phyloP scores from a whole-genome alignment of 2,329 filamentous ascomycete genomes.

The Fusarium sp. region DNA sequence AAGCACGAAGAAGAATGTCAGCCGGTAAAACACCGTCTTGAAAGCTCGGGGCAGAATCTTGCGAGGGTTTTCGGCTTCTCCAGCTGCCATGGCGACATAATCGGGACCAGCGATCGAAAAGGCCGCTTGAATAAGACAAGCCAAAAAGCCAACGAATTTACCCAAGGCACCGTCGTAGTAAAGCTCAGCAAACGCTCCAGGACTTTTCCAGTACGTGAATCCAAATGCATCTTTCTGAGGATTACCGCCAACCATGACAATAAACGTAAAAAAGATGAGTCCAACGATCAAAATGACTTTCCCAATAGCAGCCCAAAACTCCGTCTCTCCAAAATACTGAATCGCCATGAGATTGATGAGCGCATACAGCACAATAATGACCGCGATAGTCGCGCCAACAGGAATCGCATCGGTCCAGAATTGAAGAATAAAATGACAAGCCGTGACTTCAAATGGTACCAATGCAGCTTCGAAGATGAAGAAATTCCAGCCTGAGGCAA shows the following conservation, averaged over 20 bases:
- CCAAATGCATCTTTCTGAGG: slow-evolving; percentile 78
- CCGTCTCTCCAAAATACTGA: slow-evolving; percentile 79
- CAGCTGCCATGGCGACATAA: slow-evolving; percentile 76
- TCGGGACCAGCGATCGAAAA: slow-evolving; percentile 77
- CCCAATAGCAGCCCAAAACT: slow-evolving; percentile 79
- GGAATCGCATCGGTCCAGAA: slow-evolving; percentile 73
- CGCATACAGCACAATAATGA: slow-evolving; percentile 59
- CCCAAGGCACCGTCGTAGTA: slow-evolving; percentile 74
- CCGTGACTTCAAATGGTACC: slow-evolving; percentile 75
- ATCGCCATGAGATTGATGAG: slow-evolving; percentile 79
- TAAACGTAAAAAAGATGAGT: slow-evolving; percentile 80
- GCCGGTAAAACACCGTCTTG: slow-evolving; percentile 82
- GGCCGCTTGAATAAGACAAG: slow-evolving; percentile 77
- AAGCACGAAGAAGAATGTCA: slow-evolving; percentile 80
- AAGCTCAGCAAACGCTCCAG: slow-evolving; percentile 76
- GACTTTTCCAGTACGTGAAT: slow-evolving; percentile 74
- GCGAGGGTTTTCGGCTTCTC: slow-evolving; percentile 78
- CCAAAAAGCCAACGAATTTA: slow-evolving; percentile 75
- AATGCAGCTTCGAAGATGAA: slow-evolving; percentile 76
- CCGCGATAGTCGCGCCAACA: slow-evolving; percentile 70
- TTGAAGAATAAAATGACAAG: slow-evolving; percentile 71
- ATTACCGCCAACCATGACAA: slow-evolving; percentile 86
- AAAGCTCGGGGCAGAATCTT: slow-evolving; percentile 77
- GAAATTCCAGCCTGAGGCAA: slow-evolving; percentile 80
- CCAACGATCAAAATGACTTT: slow-evolving; percentile 79